Conservation (phyloP, 139 green algal species). For the Micractinium conductrix region DNA sequence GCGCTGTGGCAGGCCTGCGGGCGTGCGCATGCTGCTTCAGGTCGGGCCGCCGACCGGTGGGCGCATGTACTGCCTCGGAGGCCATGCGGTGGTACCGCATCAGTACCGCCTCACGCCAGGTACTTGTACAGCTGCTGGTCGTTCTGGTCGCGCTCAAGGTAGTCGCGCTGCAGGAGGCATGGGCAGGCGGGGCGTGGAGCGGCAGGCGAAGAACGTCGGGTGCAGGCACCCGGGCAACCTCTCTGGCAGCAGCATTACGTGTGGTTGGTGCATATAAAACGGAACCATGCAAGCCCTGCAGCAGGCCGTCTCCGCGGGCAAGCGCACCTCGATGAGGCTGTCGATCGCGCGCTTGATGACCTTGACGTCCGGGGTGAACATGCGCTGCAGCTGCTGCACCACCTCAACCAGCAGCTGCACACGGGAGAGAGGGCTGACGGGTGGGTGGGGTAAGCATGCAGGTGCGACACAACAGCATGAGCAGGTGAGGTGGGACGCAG, state of each 20-base stretch:
- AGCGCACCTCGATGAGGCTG: slow-evolving; percentile 83
- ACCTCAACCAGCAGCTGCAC: slow-evolving; percentile 94
- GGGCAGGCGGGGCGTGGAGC: neutral
- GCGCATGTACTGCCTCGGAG: neutral
- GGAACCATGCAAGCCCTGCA: too few species aligned
- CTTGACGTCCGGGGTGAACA: slow-evolving; percentile 98
- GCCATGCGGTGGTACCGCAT: neutral
- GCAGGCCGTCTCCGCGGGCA: too few species aligned
- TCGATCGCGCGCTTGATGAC: slow-evolving; percentile 98
- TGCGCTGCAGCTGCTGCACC: slow-evolving; percentile 93
- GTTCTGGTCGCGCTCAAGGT: slow-evolving; percentile 86
- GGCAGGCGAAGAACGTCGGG: too few species aligned
- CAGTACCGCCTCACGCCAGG: slow-evolving; percentile 6
- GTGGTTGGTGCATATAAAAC: neutral
- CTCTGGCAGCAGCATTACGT: too few species aligned
- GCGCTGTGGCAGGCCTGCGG: too few species aligned
- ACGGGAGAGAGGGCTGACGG: neutral
- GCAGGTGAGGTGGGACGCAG: too few species aligned
- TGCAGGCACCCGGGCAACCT: too few species aligned
- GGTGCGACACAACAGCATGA: too few species aligned
- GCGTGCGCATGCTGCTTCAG: too few species aligned
- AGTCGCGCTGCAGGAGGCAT: slow-evolving; percentile 73
- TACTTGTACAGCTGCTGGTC: slow-evolving; percentile 50
- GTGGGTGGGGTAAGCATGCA: neutral
- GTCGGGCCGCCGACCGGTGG: too few species aligned